Conservation (phyloP, 2,329 filamentous ascomycete genomes). For the Aschersonia sp. region DNA sequence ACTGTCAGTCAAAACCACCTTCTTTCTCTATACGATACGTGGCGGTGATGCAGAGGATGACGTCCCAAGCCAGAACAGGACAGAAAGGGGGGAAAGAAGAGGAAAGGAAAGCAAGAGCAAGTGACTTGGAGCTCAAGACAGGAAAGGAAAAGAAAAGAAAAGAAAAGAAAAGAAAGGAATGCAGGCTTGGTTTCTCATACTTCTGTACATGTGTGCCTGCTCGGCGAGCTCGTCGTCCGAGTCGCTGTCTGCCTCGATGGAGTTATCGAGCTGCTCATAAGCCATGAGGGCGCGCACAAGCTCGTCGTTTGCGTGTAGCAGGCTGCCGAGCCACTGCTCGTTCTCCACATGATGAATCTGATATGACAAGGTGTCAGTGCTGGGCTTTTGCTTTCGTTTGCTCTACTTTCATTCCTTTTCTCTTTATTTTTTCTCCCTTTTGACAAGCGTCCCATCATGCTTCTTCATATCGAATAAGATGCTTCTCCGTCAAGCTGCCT, state of each 20-base stretch:
- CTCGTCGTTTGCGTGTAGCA: constrained; percentile 90
- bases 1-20: background rate
- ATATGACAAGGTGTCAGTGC: background rate
- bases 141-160: too few species aligned
- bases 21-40: too few species aligned
- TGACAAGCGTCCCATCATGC: too few species aligned
- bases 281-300: constrained; percentile 88
- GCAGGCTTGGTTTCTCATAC: constrained; percentile 19
- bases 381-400: too few species aligned
- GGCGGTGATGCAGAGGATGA: too few species aligned
- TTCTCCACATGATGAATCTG: constrained; percentile 80
- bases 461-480: too few species aligned
- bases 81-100: background rate
- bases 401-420: too few species aligned
- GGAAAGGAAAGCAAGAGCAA: too few species aligned
- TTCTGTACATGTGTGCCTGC: constrained; percentile 49
- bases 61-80: background rate
- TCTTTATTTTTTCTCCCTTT: too few species aligned
- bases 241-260: constrained; percentile 62
- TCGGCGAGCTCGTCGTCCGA: constrained; percentile 54
- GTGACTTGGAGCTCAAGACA: too few species aligned
- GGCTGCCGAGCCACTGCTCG: constrained; percentile 80
- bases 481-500: background rate
- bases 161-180: too few species aligned
- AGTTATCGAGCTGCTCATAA: constrained; percentile 84